These are phyloP conservation scores for Penstemon davidsonii DNA, from an alignment of 257 asterid genomes.

Conservation along the genomic window DNA sequence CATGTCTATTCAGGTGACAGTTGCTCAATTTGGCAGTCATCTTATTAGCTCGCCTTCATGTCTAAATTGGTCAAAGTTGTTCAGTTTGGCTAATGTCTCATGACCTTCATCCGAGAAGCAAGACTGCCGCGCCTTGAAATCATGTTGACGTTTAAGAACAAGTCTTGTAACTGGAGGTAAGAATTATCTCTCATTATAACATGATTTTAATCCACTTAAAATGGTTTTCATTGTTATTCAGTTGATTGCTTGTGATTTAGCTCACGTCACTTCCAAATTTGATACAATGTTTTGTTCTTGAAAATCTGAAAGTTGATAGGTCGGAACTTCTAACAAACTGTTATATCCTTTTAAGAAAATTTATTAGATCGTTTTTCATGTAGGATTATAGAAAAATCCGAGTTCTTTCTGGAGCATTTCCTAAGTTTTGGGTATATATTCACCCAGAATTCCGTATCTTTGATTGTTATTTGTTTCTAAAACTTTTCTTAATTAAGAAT, in stretches of 20 bases:
- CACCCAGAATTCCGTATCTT: background rate
- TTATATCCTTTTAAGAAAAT: background rate
- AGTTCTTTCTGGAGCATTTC: background rate
- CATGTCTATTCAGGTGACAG: background rate
- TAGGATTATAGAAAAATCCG: background rate
- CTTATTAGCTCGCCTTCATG: conserved; percentile 16
- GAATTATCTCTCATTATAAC: conserved; percentile 17
- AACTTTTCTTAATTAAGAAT: conserved; percentile 5
- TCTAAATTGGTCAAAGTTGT: conserved; percentile 17
- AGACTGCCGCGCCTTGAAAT: conserved; percentile 12
- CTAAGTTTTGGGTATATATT: background rate
- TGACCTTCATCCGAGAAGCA: conserved; percentile 20
- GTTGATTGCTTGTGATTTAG: background rate
- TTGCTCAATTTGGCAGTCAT: conserved; percentile 3
- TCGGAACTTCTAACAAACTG: background rate
- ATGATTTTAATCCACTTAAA: background rate
- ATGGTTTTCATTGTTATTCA: background rate
- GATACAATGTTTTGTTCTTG: background rate
- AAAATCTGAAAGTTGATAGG: background rate
- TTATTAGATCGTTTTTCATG: background rate
- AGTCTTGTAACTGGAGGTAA: conserved; percentile 24
- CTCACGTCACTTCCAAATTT: background rate
- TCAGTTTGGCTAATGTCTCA: conserved; percentile 14
- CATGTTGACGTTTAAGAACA: conserved; percentile 5
- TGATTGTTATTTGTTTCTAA: background rate